Base-by-base conservation (phyloP, 495 filamentous ascomycete species). In the Trichoderma reesei region DNA sequence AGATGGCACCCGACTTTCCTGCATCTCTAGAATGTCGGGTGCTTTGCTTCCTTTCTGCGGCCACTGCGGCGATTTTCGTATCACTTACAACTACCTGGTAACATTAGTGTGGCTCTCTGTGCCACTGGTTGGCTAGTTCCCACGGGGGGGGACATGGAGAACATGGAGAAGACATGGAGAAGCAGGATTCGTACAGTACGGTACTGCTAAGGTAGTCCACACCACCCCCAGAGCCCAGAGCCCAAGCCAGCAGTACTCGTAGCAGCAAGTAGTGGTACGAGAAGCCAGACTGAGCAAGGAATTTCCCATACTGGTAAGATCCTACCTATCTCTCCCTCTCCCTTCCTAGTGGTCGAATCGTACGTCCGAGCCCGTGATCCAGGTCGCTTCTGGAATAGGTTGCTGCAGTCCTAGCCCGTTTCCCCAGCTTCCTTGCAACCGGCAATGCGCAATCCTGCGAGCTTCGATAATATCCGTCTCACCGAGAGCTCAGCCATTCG, bases 361-460 rank as follows among this genome's bases (percentile, higher is more conserved):
- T 56, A 56, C 20, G 48, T 56, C 26, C 34, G 26, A 10, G 51
- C 9, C 11, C 16, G 5, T 56, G 51, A 14, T 11, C 51, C 51
- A 11, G 20, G 26, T 33, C 20, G 7, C 9, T 34, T 56, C 20
- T 33, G 51, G 26, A 56, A 56, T 33, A 10, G 26, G 31, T 33
- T 33, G 51, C 31, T 20, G 31, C 51, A 33, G 31, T 18, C 44
- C 38, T 39, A 11, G 26, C 26, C 51, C 9, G 13, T 11, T 56
- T 56, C 51, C 51, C 51, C 51, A 56, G 31, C 51, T 56, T 56
- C 51, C 51, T 56, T 56, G 51, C 51, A 56, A 34, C 51, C 51
- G 51, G 51, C 14, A 26, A 26, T 56, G 51, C 6, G 51, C 51
- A 26, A 5, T 34, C 51, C 7, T 13, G 51, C 14, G 20, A 34